Conservation (phyloP, 2,329 filamentous ascomycete genomes). For the Sclerotinia trifoliorum region DNA sequence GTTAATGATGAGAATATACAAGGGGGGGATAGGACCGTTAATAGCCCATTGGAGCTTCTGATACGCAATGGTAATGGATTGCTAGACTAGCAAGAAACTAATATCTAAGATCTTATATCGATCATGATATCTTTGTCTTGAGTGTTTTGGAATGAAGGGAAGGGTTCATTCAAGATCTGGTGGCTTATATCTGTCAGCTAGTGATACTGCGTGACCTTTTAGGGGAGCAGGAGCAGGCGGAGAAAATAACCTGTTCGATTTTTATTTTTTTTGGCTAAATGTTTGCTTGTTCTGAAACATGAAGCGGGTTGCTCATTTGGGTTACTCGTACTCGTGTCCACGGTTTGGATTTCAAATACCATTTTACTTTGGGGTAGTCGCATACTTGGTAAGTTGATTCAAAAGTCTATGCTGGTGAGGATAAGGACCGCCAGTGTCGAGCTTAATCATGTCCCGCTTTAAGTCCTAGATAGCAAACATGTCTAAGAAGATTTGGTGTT, state of each 20-base stretch:
- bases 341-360: background rate
- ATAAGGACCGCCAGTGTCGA: background rate
- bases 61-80: background rate
- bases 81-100: background rate
- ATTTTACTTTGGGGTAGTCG: background rate
- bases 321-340: background rate
- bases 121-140: background rate
- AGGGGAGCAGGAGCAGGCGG: background rate
- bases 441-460: background rate
- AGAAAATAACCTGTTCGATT: background rate
- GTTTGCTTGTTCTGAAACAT: background rate
- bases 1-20: background rate
- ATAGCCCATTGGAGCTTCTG: background rate
- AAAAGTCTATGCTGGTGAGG: background rate
- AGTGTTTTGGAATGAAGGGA: background rate
- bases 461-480: background rate
- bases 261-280: background rate
- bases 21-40: background rate
- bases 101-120: background rate
- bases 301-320: background rate
- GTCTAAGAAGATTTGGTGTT: background rate
- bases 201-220: background rate
- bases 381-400: background rate
- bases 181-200: background rate
- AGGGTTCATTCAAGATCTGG: background rate